Base-by-base conservation (phyloP, 2,329 filamentous ascomycete species). In the Aotearoamyces nothofagi region DNA sequence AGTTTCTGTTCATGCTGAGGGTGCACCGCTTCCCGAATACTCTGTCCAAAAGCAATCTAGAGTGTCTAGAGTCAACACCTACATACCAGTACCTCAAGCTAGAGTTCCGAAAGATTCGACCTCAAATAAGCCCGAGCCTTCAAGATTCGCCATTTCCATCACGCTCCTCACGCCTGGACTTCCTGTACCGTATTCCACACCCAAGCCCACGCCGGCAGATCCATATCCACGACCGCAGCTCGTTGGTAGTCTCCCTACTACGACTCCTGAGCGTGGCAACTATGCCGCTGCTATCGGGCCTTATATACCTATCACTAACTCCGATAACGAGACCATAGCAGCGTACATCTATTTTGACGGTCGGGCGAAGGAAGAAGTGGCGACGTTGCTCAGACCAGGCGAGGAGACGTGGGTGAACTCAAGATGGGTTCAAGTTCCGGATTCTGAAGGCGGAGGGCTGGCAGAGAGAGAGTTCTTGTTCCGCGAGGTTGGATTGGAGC, bases 361-460 rank as follows among this genome's bases (percentile, higher is more conserved):
- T 11, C 68, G 90, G 37, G 69, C 71, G 35, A 98, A 98, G 53
- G 90, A 98, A 52, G 90, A 98, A 57, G 92, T 98, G 3, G 90
- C 90, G 29, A 98, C 90, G 9, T 61, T 98, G 33, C 62, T 98
- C 29, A 69, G 90, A 31, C 78, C 86, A 9, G 87, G 90, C 14
- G 90, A 96, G 51, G 90, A 98, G 57, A 98, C 90, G 2, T 98
- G 90, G 90, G 92, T 98, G 14, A 98, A 96, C 49, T 94, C 84
- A 32, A 69, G 90, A 44, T 98, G 90, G 90, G 90, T 98, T 27
- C 87, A 92, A 49, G 74, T 98, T 5, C 83, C 87, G 3, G 77
- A 86, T 15, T 72, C 78, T 14, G 87, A 96, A 55, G 87, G 87
- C 17, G 90, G 90, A 27, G 90, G 90, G 23, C 69, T 98, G 25